Evolutionary conservation across 1,139 yeast species (phyloP), one percentile per base, ranked within the genome.

Genomic region (Debaryomycetaceae sp.): DNA sequence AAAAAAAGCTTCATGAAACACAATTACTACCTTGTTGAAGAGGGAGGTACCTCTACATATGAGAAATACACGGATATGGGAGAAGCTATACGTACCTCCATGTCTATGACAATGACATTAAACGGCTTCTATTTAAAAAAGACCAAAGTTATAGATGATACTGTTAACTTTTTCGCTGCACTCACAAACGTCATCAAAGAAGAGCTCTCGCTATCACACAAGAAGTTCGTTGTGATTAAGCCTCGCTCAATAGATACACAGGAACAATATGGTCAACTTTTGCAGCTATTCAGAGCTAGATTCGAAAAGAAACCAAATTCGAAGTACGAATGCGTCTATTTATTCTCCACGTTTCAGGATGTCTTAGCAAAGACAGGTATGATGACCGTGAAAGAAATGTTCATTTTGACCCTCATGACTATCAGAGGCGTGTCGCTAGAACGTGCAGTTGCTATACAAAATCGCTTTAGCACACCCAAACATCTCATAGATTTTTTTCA

Each of bases 21-120:
- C 52, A 78, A 84, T 38, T 84, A 82, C 53, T 95, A 93, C 55
- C 62, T 95, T 3, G 80, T 95, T n/a, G 99, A 95, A 60, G 96
- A 88, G 49, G 78, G 78, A 4, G 75, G 78, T 27, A 59, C 73
- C n/a, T 59, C 65, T 4, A 76, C 71, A 40, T 57, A 53, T 5
- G 61, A 58, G 70, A 56, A 55, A 34, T 55, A 58, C 3, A 61
- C 70, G 0, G 69, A 73, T 9, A 81, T 80, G 74, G 69, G 75
- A 22, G 86, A 81, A 31, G 82, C 93, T 1, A 76, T 91, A 13
- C 83, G 80, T 50, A 90, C 98, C 0, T 81, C 95, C 1, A 79
- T 91, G 48, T 78, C 95, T 33, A 78, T 81, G 67, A 83, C 87
- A 2, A 70, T 89, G 55, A 78, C 88, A 0, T 77, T 78, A 27